A percentile compares a stretch with the other conserved stretches of the same genome.
Conservation (phyloP, 2,329 filamentous ascomycete genomes). For the Aspergillus phoenicis region DNA sequence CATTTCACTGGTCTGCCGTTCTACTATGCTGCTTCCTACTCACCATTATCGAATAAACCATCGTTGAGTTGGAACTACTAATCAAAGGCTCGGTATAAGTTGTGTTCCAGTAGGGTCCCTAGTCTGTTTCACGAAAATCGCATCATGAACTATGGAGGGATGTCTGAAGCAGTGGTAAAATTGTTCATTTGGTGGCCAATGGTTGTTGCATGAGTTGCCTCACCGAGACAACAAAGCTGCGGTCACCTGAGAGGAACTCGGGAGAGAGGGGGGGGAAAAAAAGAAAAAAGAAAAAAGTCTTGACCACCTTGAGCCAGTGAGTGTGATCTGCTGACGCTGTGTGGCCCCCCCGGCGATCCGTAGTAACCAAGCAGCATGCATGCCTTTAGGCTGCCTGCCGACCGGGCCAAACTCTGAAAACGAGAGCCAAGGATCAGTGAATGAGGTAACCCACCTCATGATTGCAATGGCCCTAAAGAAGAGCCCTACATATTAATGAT, state of each 20-base stretch:
- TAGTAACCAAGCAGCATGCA: constrained; percentile 3
- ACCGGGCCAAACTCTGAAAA: constrained; percentile 9
- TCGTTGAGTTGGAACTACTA: neutral
- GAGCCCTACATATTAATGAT: neutral
- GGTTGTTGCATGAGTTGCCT: neutral
- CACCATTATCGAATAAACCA: neutral
- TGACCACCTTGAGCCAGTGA: neutral
- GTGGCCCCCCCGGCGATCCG: constrained; percentile 8
- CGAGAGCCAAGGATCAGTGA: constrained; percentile 8
- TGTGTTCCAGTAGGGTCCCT: neutral
- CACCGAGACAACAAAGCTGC: neutral
- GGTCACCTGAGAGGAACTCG: constrained; percentile 10
- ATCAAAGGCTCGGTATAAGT: neutral
- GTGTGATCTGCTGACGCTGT: constrained; percentile 12
- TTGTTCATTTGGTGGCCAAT: neutral
- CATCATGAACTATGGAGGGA: neutral
- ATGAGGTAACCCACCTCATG: neutral
- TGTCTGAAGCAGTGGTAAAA: neutral
- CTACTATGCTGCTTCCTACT: neutral
- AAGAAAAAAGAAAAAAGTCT: neutral
- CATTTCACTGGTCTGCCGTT: neutral
- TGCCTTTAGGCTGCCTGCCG: neutral
- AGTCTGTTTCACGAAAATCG: neutral
- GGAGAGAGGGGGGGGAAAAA: no score
- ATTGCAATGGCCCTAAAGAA: neutral